Evolutionary conservation across 1,284 basidiomycete genomes (phyloP), one percentile per base, ranked within the genome.

Genomic region (Apiotrichum brassicae): DNA sequence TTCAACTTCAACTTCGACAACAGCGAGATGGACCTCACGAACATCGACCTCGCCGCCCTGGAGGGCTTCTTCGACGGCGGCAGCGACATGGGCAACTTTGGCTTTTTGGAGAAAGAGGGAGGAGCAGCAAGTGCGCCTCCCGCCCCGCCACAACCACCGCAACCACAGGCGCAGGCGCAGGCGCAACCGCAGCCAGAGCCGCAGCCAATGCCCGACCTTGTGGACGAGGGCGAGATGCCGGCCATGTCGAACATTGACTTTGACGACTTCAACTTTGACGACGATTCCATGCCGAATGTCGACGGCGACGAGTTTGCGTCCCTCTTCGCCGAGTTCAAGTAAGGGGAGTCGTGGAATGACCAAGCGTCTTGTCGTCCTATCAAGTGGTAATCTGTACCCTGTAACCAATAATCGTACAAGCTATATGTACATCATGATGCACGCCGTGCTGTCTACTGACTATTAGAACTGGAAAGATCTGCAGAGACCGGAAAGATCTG

Each of bases 261-360:
- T 54, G 62, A 65, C 43, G 64, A 63, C 40, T 66, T 66, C 53
- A 60, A 64, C 41, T 66, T 66, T 49, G 61, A 56, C 49, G 50
- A 46, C 30, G 48, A 46, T 5, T 19, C 32, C 33, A 57, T 66
- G 54, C 63, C 65, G 1, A 50, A 54, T 41, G 60, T 66, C 32
- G 60, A 64, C 28, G 60, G 57, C 22, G 58, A 61, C 47, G 63
- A 65, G 41, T 66, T 66, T 54, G 62, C 61, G 38, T 50, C 42
- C 3, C 40, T 66, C 51, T 59, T 66, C 40, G 65, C 62, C 11
- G 60, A 63, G 50, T 63, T 63, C 54, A 57, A 61, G 39, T 63
- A 56, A 42, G 16, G n/a, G 14, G 25, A 11, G 9, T 9, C 22
- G 13, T 12, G 11, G 9, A 14, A 30, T 9, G 14, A 4, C 11